Evolutionary conservation across 306 rosid species (phyloP).

Genomic region (Rubus parviflorus): DNA sequence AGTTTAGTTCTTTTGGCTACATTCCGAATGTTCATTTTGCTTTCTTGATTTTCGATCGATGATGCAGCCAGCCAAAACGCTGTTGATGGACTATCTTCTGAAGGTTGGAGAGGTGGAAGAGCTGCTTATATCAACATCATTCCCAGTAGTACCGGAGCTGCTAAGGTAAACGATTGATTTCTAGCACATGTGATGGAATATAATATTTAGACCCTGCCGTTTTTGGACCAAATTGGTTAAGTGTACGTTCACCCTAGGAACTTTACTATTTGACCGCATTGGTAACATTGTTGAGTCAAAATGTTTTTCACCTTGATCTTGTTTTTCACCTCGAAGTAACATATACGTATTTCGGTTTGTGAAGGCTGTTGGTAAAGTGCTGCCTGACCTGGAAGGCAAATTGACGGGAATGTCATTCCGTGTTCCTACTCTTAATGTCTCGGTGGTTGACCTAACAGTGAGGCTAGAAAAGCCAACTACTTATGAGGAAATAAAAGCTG

Average conservation of each 20-base stretch:
- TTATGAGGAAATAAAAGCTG: conserved; percentile 56
- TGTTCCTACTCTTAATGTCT: conserved; percentile 77
- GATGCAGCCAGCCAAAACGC: conserved; percentile 85
- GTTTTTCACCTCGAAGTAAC: not conserved
- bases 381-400: conserved; percentile 70
- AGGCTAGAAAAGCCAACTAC: conserved; percentile 57
- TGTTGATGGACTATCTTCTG: conserved; percentile 88
- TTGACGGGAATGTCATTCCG: conserved; percentile 87
- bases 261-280: not conserved
- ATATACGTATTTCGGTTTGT: not conserved
- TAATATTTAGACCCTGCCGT: not conserved
- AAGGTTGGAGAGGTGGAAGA: conserved; percentile 98
- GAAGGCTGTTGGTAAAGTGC: conserved; percentile 75
- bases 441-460: conserved; percentile 75
- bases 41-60: conserved; percentile 22
- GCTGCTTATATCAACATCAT: conserved; percentile 96
- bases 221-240: not conserved
- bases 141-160: conserved; percentile 96
- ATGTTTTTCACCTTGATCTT: no score
- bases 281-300: no score
- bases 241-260: not conserved
- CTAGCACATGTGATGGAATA: not conserved
- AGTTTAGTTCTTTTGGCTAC: not conserved
- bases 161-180: conserved; percentile 50
- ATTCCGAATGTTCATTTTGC: not conserved